Base-by-base conservation (phyloP, 2,329 filamentous ascomycete species). In the Colletotrichum tabaci region DNA sequence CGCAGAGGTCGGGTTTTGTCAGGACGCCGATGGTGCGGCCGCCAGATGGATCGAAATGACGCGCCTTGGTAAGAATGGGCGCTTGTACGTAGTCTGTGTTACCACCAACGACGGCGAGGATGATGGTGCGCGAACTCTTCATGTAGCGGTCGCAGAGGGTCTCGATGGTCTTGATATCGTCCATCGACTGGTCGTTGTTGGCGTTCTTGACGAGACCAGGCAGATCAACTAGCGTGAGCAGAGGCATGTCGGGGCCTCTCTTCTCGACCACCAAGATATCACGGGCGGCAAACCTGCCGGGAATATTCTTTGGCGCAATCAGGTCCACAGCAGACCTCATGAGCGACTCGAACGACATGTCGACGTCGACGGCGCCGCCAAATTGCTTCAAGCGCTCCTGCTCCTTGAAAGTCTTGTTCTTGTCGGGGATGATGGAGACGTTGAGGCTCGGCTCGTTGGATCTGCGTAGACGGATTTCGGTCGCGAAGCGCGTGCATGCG, bases 401-500 rank as follows among this genome's bases (percentile, higher is more conserved):
- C 1, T 89, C 87, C 35, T 81, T 80, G 67, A 83, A 81, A 4
- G 82, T 80, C 2, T 87, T 82, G 50, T 79, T 80, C 75, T 84
- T 85, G 79, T 89, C 87, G 7, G 88, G 88, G 18, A 88, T 89
- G 75, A 90, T 88, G 63, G 86, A 86, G 42, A 90, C 84, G 4
- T 80, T 85, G 65, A 89, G 79, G 47, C 74, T 83, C 0, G 82
- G 74, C 74, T 86, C 80, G 75, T 84, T 79, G 35, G 86, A 77
- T 75, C 86, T 77, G 73, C 88, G 84, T n/a, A 90, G 80, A 5
- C 88, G 82, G 67, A 91, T 86, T 76, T 91, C 88, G 35, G 89
- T 90, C 4, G 89, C 86, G 71, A 90, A 91, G 21, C 89, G 83
- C 0, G 90, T 92, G 74, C 90, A 92, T 2, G 90, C 84, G 57